Evolutionary conservation across 495 filamentous ascomycete genomes (phyloP).

Genomic region (Daldinia childiae): DNA sequence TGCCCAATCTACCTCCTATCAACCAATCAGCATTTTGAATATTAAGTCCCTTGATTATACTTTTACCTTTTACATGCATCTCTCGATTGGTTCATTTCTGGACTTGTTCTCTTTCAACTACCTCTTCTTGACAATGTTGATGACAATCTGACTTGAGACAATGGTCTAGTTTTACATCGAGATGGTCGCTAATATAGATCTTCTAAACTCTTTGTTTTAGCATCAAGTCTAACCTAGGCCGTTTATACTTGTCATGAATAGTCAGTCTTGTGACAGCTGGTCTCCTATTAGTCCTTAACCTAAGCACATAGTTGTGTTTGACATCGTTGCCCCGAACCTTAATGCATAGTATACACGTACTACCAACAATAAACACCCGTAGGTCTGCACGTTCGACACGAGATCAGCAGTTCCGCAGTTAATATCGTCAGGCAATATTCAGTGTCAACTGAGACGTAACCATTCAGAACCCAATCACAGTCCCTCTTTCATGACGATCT

Average conservation of each 20-base stretch:
- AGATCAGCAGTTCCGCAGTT: not conserved
- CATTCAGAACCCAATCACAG: not conserved
- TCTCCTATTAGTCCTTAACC: not conserved
- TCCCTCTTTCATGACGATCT: not conserved
- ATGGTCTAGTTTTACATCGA: conserved; percentile 7
- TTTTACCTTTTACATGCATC: conserved; percentile 1
- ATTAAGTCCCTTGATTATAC: conserved; percentile 1
- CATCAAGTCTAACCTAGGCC: not conserved
- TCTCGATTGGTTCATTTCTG: conserved; percentile 16
- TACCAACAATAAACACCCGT: not conserved
- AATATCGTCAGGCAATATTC: not conserved
- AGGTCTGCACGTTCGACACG: not conserved
- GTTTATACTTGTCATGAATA: not conserved
- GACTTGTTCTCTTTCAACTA: not conserved
- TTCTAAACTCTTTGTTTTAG: conserved; percentile 15
- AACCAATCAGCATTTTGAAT: conserved; percentile 24
- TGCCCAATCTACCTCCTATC: conserved; percentile 14
- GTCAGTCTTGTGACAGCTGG: conserved; percentile 6
- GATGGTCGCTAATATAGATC: not conserved
- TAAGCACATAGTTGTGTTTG: conserved; percentile 5
- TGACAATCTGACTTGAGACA: conserved; percentile 27
- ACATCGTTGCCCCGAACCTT: not conserved
- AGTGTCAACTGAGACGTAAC: not conserved
- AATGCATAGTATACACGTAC: not conserved
- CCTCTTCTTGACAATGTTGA: conserved; percentile 8